Conservation (phyloP, 129 eudicot species). For the Centaurea solstitialis region DNA sequence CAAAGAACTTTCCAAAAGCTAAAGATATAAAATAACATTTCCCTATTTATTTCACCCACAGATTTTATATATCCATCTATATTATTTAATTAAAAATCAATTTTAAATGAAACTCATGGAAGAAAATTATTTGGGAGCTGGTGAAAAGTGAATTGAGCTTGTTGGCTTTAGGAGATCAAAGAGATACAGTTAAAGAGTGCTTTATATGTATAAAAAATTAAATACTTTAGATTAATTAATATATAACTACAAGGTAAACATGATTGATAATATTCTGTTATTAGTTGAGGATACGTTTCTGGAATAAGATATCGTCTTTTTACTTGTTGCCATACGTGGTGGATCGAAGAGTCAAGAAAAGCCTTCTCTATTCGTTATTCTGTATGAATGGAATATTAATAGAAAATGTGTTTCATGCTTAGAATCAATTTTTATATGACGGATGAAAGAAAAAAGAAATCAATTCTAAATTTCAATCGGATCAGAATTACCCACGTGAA, state of each 20-base stretch:
- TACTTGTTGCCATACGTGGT: background rate
- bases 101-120: slow-evolving; percentile 12
- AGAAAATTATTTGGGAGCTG: background rate
- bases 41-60: background rate
- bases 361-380: background rate
- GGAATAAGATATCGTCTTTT: background rate
- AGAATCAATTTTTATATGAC: background rate
- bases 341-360: background rate
- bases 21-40: slow-evolving; percentile 3
- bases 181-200: background rate
- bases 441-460: background rate
- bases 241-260: background rate
- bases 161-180: background rate
- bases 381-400: background rate
- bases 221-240: background rate
- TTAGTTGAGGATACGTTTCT: background rate
- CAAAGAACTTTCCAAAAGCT: slow-evolving; percentile 28
- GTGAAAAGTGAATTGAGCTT: background rate
- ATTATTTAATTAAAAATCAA: background rate
- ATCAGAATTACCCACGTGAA: background rate
- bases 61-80: background rate
- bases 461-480: background rate
- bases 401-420: background rate
- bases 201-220: background rate
- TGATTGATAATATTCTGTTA: background rate